Evolutionary conservation across 305 asterid species (phyloP), one percentile per base, ranked within the genome.

Genomic region (Rubia peregrina): DNA sequence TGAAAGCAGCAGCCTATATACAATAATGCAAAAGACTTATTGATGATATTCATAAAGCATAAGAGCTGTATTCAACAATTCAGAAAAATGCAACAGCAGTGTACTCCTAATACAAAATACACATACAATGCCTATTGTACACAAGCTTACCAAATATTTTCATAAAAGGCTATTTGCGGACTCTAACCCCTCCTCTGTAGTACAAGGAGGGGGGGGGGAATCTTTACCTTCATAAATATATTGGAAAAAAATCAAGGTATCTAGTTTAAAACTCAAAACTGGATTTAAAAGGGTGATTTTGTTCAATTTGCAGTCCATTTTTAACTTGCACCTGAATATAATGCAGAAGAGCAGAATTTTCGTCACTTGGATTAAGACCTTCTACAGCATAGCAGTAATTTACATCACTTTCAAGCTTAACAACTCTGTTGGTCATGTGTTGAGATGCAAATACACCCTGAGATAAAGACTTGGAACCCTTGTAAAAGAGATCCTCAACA

Each of bases 311-410:
- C 12, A 22, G 9, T 7, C 40, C 30, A 7, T 30, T 55, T 41
- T 68, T 41, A 43, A 57, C 43, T 19, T 40, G 12, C 80, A 94
- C 99, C 95, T 95, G 99, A 81, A 91, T 87, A 86, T 91, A 95
- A 82, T 91, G 97, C 67, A 91, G 72, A 65, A 95, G 95, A 73
- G 97, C 87, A 72, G 98, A 95, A 79, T 91, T 95, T 75, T 90
- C 98, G 63, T 95, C 98, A 77, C 85, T 90, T 60, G 96, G 92
- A 90, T 95, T 95, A 62, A 88, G 86, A 80, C 95, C 99, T 75
- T 87, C 85, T 4, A 82, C 78, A 76, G 84, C 74, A 76, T 87
- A 87, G 77, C 83, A 75, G 84, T 84, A 86, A 79, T 78, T 80
- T 73, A 75, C 76, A 65, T 96, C 96, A 72, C 71, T 83, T 81